phyloP scores from a whole-genome alignment of 805 yeast genomes.

The Spathaspora girioi region DNA sequence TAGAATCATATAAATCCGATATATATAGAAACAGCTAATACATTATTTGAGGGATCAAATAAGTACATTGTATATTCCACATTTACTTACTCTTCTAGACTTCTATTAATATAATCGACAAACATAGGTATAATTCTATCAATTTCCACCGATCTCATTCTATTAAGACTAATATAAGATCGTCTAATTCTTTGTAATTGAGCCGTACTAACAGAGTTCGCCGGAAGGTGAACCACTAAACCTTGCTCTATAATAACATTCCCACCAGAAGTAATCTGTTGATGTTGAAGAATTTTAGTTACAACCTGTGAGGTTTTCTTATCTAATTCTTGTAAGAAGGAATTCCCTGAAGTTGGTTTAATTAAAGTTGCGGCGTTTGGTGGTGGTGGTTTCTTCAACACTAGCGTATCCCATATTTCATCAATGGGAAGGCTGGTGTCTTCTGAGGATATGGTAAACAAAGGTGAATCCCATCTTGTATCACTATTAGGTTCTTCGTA shows the following conservation, averaged over 20 bases:
- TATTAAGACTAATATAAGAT: slow-evolving; percentile 75
- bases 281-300: slow-evolving; percentile 57
- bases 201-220: slow-evolving; percentile 58
- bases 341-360: slow-evolving; percentile 73
- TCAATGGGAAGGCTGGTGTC: slow-evolving; percentile 51
- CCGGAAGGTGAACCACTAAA: slow-evolving; percentile 59
- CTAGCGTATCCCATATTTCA: slow-evolving; percentile 62
- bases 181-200: slow-evolving; percentile 82
- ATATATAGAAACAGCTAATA: too few species aligned
- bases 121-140: slow-evolving; percentile 69
- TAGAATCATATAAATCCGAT: slow-evolving; percentile 5
- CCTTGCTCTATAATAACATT: slow-evolving; percentile 45
- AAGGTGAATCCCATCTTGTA: slow-evolving; percentile 92
- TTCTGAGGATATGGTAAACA: slow-evolving; percentile 59
- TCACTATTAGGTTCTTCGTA: slow-evolving; percentile 90
- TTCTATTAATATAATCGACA: slow-evolving; percentile 71
- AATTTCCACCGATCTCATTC: slow-evolving; percentile 69
- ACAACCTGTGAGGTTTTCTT: slow-evolving; percentile 64
- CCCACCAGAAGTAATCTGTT: slow-evolving; percentile 51
- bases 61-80: too few species aligned
- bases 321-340: slow-evolving; percentile 78
- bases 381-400: slow-evolving; percentile 57
- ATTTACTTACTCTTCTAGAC: slow-evolving; percentile 37
- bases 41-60: too few species aligned
- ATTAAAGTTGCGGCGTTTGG: slow-evolving; percentile 84